Conservation (phyloP, 257 asterid genomes). For the Ilex asprella region DNA sequence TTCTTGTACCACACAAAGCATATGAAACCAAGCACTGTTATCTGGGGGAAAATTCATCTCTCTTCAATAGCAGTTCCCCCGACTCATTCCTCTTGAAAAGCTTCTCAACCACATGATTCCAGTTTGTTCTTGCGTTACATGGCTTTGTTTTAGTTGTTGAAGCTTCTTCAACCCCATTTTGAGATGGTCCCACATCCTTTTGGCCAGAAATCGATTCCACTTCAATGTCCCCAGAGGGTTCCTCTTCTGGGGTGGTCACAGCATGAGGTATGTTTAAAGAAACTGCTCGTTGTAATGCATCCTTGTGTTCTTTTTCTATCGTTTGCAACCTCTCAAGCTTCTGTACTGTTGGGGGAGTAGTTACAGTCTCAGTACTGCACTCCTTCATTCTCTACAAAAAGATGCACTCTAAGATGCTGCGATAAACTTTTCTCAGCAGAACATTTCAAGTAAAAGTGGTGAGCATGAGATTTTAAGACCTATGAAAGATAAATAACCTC, state of each 20-base stretch:
- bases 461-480: not conserved
- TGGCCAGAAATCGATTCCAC: conserved; percentile 29
- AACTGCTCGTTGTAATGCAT: conserved; percentile 84
- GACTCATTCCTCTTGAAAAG: conserved; percentile 52
- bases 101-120: conserved; percentile 60
- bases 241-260: conserved; percentile 27
- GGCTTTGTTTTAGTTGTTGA: conserved; percentile 13
- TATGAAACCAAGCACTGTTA: not conserved
- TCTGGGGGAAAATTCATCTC: conserved; percentile 15
- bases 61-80: conserved; percentile 31
- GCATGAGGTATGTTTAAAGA: conserved; percentile 90
- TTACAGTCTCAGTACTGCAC: conserved; percentile 28
- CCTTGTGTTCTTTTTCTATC: conserved; percentile 80
- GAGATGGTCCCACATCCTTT: conserved; percentile 16
- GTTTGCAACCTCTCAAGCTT: conserved; percentile 57
- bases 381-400: conserved; percentile 49
- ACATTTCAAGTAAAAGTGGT: not conserved
- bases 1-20: no score
- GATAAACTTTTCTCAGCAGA: no score
- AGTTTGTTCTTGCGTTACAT: conserved; percentile 46
- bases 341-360: conserved; percentile 60
- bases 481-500: conserved; percentile 1
- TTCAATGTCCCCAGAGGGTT: conserved; percentile 19
- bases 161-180: conserved; percentile 12
- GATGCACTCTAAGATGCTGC: not conserved